Base-by-base conservation (phyloP, 148 eudicot genomes). In the Persicaria maculosa region DNA sequence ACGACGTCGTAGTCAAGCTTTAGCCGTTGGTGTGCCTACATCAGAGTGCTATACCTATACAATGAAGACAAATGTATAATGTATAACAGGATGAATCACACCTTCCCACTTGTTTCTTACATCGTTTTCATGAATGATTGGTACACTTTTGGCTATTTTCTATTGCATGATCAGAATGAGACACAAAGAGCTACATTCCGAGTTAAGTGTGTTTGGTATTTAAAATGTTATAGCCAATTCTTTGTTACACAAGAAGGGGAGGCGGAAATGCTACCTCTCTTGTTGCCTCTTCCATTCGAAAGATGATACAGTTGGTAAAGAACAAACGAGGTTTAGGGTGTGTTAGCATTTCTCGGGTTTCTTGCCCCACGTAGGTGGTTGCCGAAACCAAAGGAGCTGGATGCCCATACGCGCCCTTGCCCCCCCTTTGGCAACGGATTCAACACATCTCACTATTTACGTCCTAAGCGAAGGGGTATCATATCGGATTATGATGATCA, bases 1-100 rank as follows among this genome's bases (percentile, higher is more conserved):
- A 61, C 68, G 68, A 62, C 68, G 68, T 62, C 68, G 68, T 62
- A 31, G 44, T 62, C 68, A 31, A 62, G 68, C 16, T 62, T 62
- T 36, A 25, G 68, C 44, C 62, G 62, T 57, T 57, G 62, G 31
- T 57, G 62, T 57, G 31, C 31, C 62, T 57, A 57, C 62, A 25
- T 25, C 44, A 25, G 7, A 58, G 4, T 31, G 44, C n/a, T 62
- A 31, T 9, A 16, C 44, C n/a, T 62, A 31, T 9, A 16, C 5
- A 31, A 15, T 20, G 65, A 59, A 59, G 65, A 59, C 65, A 59
- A 59, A 22, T 22, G 25, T 22, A 22, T 22, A 59, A 31, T 22
- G 65, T 59, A 2, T 7, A 59, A 62, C 68, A 25, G 25, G 16
- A 62, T 62, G 44, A 62, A 25, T 14, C 14, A 12, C 22, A 59